Percentiles rank a stretch among this genome's conserved stretches.
phyloP scores from a whole-genome alignment of 352 stramenopile genomes.

The Halophytophthora batemanensis region DNA sequence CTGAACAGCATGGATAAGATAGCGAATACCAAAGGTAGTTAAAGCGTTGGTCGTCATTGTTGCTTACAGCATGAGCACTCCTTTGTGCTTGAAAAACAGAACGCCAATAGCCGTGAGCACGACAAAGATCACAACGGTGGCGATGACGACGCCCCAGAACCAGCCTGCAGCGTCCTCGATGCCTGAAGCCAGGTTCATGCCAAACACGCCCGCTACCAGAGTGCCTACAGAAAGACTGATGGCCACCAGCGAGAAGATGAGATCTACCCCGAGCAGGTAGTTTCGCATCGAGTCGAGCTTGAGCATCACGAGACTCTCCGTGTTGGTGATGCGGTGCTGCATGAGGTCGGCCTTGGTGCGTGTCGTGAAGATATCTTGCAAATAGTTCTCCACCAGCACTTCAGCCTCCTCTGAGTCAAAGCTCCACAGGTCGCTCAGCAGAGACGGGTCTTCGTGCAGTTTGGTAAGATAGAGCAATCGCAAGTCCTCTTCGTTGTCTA shows the following conservation, averaged over 20 bases:
- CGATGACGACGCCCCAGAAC: slow-evolving; percentile 36
- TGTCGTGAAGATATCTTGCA: slow-evolving; percentile 66
- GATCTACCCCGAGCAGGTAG: slow-evolving; percentile 50
- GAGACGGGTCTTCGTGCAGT: slow-evolving; percentile 34
- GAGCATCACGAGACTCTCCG: slow-evolving; percentile 68
- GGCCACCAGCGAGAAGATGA: slow-evolving; percentile 57
- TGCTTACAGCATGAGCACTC: slow-evolving; percentile 37
- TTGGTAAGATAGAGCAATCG: slow-evolving; percentile 58
- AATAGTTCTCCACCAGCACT: slow-evolving; percentile 52
- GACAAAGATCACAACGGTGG: slow-evolving; percentile 31
- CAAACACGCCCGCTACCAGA: slow-evolving; percentile 55
- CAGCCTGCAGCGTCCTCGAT: slow-evolving; percentile 23
- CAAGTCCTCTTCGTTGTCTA: slow-evolving; percentile 75
- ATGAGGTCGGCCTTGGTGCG: slow-evolving; percentile 64
- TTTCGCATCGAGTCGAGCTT: slow-evolving; percentile 71
- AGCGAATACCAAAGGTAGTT: too few relatives aligned
- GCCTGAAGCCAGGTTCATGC: slow-evolving; percentile 57
- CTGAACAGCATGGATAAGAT: too few relatives aligned
- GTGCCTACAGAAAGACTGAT: slow-evolving; percentile 56
- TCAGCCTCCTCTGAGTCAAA: slow-evolving; percentile 65
- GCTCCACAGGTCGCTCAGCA: slow-evolving; percentile 31
- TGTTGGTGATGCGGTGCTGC: slow-evolving; percentile 70
- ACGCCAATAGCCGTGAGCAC: slow-evolving; percentile 31
- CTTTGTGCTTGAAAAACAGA: slow-evolving; percentile 63
- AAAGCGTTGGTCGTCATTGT: too few relatives aligned